Evolutionary conservation across 768 basidiomycete species (phyloP).

Genomic region (Pleurotus sapidus): DNA sequence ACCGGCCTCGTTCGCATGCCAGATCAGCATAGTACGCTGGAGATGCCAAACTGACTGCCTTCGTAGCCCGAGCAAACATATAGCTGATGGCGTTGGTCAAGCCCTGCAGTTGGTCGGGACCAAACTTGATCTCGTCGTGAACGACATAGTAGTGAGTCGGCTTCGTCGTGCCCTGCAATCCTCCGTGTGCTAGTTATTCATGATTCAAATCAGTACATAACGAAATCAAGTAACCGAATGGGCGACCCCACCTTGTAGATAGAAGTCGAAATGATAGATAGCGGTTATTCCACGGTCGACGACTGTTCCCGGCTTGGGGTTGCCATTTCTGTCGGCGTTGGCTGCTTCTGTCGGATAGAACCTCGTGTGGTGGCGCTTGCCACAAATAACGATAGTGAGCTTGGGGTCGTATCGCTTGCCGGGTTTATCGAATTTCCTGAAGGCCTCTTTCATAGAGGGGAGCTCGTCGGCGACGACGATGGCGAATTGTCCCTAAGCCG

Average conservation of each 20-base stretch:
- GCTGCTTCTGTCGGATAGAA: constrained; percentile 58
- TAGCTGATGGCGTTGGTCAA: constrained; percentile 73
- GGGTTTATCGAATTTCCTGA: constrained; percentile 43
- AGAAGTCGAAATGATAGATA: constrained; percentile 64
- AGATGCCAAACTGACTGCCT: constrained; percentile 79
- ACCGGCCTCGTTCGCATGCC: constrained; percentile 60
- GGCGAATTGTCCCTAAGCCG: constrained; percentile 64
- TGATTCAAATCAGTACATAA: neutral
- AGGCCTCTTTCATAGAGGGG: constrained; percentile 59
- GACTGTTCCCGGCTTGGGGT: constrained; percentile 75
- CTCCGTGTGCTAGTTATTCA: constrained; percentile 54
- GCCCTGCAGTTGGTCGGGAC: constrained; percentile 67
- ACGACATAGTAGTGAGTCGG: constrained; percentile 83
- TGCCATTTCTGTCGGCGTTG: constrained; percentile 61
- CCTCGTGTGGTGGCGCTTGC: constrained; percentile 53
- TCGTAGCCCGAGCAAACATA: constrained; percentile 83
- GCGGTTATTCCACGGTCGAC: constrained; percentile 79
- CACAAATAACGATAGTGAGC: constrained; percentile 73
- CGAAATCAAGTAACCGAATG: neutral
- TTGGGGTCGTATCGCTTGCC: constrained; percentile 44
- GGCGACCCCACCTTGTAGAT: constrained; percentile 51
- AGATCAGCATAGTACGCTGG: constrained; percentile 84
- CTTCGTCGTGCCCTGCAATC: constrained; percentile 69
- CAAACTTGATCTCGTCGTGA: constrained; percentile 72
- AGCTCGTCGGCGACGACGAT: constrained; percentile 64